Evolutionary conservation across 1,284 basidiomycete genomes (phyloP).

Genomic region (Ustilago crameri): DNA sequence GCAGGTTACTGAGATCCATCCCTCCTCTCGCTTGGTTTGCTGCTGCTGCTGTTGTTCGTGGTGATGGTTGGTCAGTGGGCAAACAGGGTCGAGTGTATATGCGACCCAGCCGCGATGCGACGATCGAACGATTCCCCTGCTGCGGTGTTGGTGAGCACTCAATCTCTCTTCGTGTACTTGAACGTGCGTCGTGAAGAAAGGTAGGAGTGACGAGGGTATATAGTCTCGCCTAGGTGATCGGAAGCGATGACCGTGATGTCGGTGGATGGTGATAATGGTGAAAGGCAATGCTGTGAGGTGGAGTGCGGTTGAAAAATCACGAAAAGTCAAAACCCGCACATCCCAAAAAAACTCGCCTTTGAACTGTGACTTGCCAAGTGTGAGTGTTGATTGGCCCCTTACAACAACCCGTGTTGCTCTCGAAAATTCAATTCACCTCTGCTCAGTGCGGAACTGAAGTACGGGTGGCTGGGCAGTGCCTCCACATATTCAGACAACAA

Average conservation of each 20-base stretch:
- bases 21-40: not conserved
- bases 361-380: not conserved
- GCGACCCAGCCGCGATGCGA: too few relatives aligned
- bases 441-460: not conserved
- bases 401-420: slow-evolving; percentile 2
- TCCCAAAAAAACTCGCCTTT: not conserved
- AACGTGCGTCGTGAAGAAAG: too few relatives aligned
- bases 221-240: not conserved
- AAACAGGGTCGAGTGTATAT: too few relatives aligned
- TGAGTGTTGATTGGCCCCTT: slow-evolving; percentile 8
- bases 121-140: too few relatives aligned
- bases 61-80: not conserved
- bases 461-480: not conserved
- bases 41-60: not conserved
- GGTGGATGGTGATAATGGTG: slow-evolving; percentile 1
- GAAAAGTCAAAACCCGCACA: not conserved
- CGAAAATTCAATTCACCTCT: not conserved
- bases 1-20: slow-evolving; percentile 45
- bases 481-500: not conserved
- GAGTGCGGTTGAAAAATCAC: not conserved
- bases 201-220: too few relatives aligned
- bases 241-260: not conserved
- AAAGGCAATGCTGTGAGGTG: not conserved
- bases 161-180: too few relatives aligned
- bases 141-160: too few relatives aligned